These are phyloP conservation scores for Clitopilus hobsonii DNA, from an alignment of 768 basidiomycete genomes.

Conservation along the genomic window DNA sequence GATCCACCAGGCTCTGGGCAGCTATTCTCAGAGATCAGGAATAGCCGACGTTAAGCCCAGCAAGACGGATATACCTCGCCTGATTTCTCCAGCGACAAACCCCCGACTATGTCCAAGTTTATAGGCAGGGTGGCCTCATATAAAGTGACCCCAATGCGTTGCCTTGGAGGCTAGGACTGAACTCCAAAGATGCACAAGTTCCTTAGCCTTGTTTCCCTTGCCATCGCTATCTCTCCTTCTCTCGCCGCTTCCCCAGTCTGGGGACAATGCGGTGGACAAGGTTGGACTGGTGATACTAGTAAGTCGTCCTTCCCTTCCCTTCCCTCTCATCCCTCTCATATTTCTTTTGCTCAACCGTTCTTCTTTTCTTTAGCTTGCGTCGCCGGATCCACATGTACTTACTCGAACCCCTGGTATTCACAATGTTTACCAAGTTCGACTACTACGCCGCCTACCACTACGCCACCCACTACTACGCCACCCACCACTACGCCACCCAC, in stretches of 20 bases:
- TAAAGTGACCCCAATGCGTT: neutral
- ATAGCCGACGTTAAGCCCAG: too few species aligned
- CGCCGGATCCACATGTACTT: slow-evolving; percentile 22
- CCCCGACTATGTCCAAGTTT: neutral
- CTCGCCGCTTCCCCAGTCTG: slow-evolving; percentile 14
- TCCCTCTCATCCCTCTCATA: neutral
- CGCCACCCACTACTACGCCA: slow-evolving; percentile 5
- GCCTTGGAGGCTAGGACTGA: neutral
- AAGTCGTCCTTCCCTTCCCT: neutral
- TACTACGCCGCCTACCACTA: neutral
- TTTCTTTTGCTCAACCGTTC: too few species aligned
- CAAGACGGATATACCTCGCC: neutral
- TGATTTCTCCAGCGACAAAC: neutral
- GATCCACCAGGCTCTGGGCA: neutral
- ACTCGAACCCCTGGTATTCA: slow-evolving; percentile 26
- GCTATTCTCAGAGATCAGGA: neutral
- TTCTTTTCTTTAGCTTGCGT: slow-evolving; percentile 22
- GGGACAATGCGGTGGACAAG: slow-evolving; percentile 20
- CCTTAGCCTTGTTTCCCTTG: slow-evolving; percentile 10
- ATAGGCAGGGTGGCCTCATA: neutral
- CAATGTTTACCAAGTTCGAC: slow-evolving; percentile 21
- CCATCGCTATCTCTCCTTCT: slow-evolving; percentile 12
- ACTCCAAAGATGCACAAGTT: slow-evolving; percentile 11
- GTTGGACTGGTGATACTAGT: slow-evolving; percentile 28
- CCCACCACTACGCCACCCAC: slow-evolving; percentile 4